Base-by-base conservation (phyloP, 306 rosid genomes). In the Dryas drummondii region DNA sequence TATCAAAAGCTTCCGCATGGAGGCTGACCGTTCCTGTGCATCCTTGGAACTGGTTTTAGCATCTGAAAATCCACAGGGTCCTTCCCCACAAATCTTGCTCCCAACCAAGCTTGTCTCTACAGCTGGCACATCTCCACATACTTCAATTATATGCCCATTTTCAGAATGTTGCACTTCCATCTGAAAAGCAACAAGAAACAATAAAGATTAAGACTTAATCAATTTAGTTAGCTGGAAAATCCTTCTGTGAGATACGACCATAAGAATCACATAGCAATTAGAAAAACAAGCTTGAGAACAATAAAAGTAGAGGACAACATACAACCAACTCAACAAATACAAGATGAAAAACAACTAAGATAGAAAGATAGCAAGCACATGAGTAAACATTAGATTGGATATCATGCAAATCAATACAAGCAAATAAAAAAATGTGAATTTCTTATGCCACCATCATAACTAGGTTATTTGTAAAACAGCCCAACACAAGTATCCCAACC, bases 11-110 rank as follows among this genome's bases (percentile, higher is more conserved):
- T 84, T 87, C 40, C 86, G 84, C 88, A 80, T 87, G 12, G 91
- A 82, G 2, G 85, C 81, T 13, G 87, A 72, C 10, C 91, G 80
- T 57, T 87, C 91, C 82, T 69, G 54, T 1, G 87, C 86, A 56
- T 87, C 88, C 59, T 78, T 82, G 9, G 87, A 84, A 66, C 77
- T 84, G 50, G 76, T 78, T 45, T 84, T 87, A 6, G 79, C 79
- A 60, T 87, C 88, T 9, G 87, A 68, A 82, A 87, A 84, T 66
- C 88, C 88, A 55, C 91, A 87, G 2, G 91, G 81, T 69, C 81
- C 91, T 53, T 82, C 88, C 46, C 88, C 87, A 76, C 91, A 87
- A 46, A 82, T 73, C 81, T 87, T 87, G 55, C 79, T 84, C 50
- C 76, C 85, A 27, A 73, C 62, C 32, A 64, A 42, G 71, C 78